Conservation (phyloP, 352 stramenopile species). For the Blastocystis sp. region DNA sequence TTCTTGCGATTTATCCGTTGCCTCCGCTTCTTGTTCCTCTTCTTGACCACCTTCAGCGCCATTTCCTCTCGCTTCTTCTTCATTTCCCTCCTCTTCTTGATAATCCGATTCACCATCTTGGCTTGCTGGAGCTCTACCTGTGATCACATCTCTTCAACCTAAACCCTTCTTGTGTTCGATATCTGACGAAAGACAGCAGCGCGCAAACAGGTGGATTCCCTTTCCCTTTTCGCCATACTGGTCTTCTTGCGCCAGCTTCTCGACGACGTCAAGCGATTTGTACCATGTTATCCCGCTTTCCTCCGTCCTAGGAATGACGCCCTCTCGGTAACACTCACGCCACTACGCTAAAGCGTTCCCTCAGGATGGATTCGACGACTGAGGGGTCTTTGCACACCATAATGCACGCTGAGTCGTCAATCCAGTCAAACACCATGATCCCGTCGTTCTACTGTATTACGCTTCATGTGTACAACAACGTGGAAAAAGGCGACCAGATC, state of each 20-base stretch:
- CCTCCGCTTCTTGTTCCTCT: not conserved
- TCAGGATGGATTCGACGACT: not conserved
- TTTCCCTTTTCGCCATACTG: conserved; percentile 60
- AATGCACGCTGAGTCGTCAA: conserved; percentile 66
- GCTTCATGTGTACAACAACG: not conserved
- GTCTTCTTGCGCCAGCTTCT: conserved; percentile 20
- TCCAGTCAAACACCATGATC: conserved; percentile 48
- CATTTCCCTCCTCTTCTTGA: conserved; percentile 28
- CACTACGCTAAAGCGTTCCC: conserved; percentile 13
- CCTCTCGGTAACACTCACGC: not conserved
- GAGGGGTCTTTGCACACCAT: conserved; percentile 42
- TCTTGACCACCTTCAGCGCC: not conserved
- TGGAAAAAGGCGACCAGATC: conserved; percentile 47
- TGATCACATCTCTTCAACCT: not conserved
- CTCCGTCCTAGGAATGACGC: conserved; percentile 14
- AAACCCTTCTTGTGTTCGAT: conserved; percentile 36
- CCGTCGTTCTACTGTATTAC: conserved; percentile 6
- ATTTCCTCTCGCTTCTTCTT: conserved; percentile 30
- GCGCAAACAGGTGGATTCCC: conserved; percentile 16
- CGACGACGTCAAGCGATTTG: not conserved
- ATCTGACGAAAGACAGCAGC: conserved; percentile 35
- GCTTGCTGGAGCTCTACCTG: conserved; percentile 35
- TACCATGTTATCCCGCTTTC: conserved; percentile 65
- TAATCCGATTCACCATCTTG: conserved; percentile 66
- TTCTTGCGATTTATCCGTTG: conserved; percentile 23